These are phyloP conservation scores for Lumnitzera racemosa DNA, from an alignment of 345 rosid species.

Conservation along the genomic window DNA sequence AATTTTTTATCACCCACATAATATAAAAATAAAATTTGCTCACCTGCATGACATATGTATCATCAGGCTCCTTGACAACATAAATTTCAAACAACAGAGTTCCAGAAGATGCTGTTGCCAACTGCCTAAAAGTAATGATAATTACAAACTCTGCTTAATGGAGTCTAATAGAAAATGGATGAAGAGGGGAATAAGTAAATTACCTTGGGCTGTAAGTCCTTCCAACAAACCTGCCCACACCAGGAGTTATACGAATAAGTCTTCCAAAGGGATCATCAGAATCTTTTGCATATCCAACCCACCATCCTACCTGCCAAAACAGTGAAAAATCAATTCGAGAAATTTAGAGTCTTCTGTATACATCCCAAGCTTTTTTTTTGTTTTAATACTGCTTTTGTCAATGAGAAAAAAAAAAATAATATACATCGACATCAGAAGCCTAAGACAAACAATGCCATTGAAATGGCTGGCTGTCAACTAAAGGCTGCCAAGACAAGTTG, in stretches of 20 bases:
- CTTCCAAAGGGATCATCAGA: constrained; percentile 84
- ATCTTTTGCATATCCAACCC: constrained; percentile 84
- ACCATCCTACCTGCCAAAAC: constrained; percentile 84
- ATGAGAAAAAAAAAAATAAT: too few relatives aligned
- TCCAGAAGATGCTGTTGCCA: constrained; percentile 74
- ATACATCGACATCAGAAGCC: too few relatives aligned
- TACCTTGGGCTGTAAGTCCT: constrained; percentile 86
- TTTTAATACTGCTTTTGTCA: too few relatives aligned
- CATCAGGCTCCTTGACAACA: constrained; percentile 65
- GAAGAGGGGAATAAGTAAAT: background rate
- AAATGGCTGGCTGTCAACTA: too few relatives aligned
- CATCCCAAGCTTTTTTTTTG: too few relatives aligned
- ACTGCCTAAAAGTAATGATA: constrained; percentile 49
- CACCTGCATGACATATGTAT: constrained; percentile 75
- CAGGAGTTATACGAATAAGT: constrained; percentile 71
- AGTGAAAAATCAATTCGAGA: constrained; percentile 6
- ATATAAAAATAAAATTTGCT: background rate
- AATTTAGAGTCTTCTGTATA: too few relatives aligned
- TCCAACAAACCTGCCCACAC: constrained; percentile 85
- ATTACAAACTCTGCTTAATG: constrained; percentile 9
- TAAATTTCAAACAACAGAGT: constrained; percentile 92
- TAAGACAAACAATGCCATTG: too few relatives aligned
- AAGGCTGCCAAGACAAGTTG: too few relatives aligned
- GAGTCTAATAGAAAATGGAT: constrained; percentile 6
- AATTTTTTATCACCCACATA: too few relatives aligned